Percentiles rank a stretch among this genome's conserved stretches.
These are phyloP conservation scores for Agaricus sinodeliciosus DNA, from an alignment of 768 basidiomycete species.

Conservation along the genomic window DNA sequence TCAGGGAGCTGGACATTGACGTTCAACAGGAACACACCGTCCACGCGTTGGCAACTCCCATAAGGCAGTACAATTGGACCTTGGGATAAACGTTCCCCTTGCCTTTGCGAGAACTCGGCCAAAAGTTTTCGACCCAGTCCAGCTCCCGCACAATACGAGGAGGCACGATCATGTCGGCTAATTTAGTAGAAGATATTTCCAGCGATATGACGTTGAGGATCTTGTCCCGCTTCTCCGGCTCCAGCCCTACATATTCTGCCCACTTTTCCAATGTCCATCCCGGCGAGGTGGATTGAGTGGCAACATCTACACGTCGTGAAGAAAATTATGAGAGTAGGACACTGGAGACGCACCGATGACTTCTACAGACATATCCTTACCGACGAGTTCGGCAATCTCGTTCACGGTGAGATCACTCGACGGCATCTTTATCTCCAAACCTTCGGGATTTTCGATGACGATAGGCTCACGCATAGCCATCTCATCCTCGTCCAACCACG, in stretches of 20 bases:
- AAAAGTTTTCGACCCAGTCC: slow-evolving; percentile 97
- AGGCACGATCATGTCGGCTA: slow-evolving; percentile 74
- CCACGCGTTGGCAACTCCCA: slow-evolving; percentile 93
- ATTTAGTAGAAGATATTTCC: slow-evolving; percentile 82
- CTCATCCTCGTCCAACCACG: slow-evolving; percentile 72
- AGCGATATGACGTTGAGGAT: slow-evolving; percentile 93
- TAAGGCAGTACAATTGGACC: slow-evolving; percentile 93
- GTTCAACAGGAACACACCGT: slow-evolving; percentile 53
- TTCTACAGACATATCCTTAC: slow-evolving; percentile 73
- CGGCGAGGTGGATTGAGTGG: slow-evolving; percentile 76
- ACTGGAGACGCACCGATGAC: slow-evolving; percentile 70
- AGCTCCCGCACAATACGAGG: slow-evolving; percentile 81
- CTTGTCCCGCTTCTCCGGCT: slow-evolving; percentile 68
- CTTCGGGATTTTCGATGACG: slow-evolving; percentile 69
- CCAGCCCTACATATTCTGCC: slow-evolving; percentile 78
- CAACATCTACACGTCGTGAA: slow-evolving; percentile 53
- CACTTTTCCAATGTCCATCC: slow-evolving; percentile 91
- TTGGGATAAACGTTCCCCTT: slow-evolving; percentile 79
- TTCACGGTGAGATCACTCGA: slow-evolving; percentile 60
- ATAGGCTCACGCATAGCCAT: slow-evolving; percentile 79
- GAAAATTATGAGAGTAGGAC: too few species aligned
- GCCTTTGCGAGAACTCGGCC: slow-evolving; percentile 76
- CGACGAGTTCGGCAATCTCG: slow-evolving; percentile 76
- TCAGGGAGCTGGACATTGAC: not conserved
- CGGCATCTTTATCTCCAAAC: slow-evolving; percentile 91